Evolutionary conservation across 805 yeast genomes (phyloP).

Genomic region (Wickerhamiella azyma): DNA sequence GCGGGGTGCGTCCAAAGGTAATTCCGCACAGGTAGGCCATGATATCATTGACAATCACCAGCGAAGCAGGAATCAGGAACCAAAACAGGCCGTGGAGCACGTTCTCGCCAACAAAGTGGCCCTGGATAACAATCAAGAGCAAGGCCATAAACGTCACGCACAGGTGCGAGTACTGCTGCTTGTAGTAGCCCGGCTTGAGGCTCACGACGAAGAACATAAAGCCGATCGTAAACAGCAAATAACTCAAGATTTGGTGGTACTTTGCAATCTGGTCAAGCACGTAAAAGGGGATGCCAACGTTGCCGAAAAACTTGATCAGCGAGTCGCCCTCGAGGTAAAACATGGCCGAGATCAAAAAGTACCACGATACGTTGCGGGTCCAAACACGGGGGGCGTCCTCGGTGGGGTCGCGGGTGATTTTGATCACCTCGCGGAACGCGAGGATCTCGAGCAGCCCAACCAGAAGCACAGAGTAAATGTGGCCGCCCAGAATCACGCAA

Average conservation of each 20-base stretch:
- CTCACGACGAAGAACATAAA: conserved; percentile 83
- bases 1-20: conserved; percentile 84
- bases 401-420: conserved; percentile 71
- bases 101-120: conserved; percentile 81
- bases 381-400: conserved; percentile 52
- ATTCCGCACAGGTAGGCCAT: conserved; percentile 96
- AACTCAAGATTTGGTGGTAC: conserved; percentile 75
- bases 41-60: conserved; percentile 88
- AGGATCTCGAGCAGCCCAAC: conserved; percentile 64
- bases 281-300: conserved; percentile 38
- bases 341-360: conserved; percentile 72
- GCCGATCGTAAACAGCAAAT: conserved; percentile 73
- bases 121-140: conserved; percentile 80
- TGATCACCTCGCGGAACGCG: conserved; percentile 83
- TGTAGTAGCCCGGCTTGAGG: conserved; percentile 74
- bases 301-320: conserved; percentile 51
- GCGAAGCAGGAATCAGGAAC: conserved; percentile 83
- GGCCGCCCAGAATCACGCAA: conserved; percentile 66
- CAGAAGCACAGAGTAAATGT: conserved; percentile 58
- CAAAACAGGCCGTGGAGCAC: conserved; percentile 83
- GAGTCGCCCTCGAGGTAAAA: conserved; percentile 83
- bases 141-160: conserved; percentile 91
- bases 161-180: conserved; percentile 86
- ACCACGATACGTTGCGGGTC: conserved; percentile 82
- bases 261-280: conserved; percentile 44